Base-by-base conservation (phyloP, 1,139 yeast species). In the Yarrowia galli region DNA sequence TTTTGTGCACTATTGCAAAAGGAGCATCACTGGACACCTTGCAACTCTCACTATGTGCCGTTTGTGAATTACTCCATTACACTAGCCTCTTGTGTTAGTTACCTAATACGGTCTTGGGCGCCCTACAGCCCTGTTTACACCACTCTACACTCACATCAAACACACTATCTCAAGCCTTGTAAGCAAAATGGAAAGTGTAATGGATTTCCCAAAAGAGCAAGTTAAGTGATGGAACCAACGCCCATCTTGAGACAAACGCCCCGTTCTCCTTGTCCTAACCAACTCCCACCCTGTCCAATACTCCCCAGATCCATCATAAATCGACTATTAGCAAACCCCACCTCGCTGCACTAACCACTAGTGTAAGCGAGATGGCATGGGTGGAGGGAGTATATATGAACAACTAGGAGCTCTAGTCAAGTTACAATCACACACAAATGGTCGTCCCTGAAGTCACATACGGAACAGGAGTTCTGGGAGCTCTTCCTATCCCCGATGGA, bases 321-420 rank as follows among this genome's bases (percentile, higher is more conserved):
- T 23, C 49, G 49, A 25, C 53, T 25, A 25, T 16, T 15, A 1
- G 15, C 49, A 9, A 18, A 28, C 54, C 54, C 54, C 54, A 32
- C 54, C 54, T 49, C 38, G 38, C 38, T 49, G 54, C 54, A 18
- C 54, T 49, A 49, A 18, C 54, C 54, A 32, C 23, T 49, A 49
- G 54, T 32, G 38, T 8, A 46, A 46, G 51, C 51, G 51, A 46
- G 51, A 23, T 45, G 49, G 49, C 51, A 46, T 46, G 51, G 51
- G 51, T 22, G n/a, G n/a, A n/a, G n/a, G n/a, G n/a, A n/a, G n/a
- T n/a, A n/a, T n/a, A n/a, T n/a, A n/a, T n/a, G n/a, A n/a, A n/a
- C n/a, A n/a, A n/a, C n/a, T n/a, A n/a, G n/a, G n/a, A n/a, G n/a
- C n/a, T n/a, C n/a, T n/a, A n/a, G n/a, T n/a, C n/a, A n/a, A n/a